Conservation (phyloP, 352 stramenopile species). For the Pythium phragmiticola region DNA sequence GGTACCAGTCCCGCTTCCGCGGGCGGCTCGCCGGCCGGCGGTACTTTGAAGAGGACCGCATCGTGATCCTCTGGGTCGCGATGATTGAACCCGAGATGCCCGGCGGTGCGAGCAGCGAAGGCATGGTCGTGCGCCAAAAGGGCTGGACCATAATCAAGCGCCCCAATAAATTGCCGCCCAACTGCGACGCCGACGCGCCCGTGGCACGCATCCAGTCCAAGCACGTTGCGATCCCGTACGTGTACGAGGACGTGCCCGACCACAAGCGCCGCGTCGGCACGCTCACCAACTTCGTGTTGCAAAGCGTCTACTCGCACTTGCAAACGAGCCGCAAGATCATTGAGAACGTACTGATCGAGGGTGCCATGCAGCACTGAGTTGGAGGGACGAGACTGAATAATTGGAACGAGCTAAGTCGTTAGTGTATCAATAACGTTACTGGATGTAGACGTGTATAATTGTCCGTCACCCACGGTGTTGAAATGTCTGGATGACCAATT, state of each 20-base stretch:
- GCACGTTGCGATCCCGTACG: constrained; percentile 60
- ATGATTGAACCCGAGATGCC: constrained; percentile 29
- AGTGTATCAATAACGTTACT: too few species aligned
- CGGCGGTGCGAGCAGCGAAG: constrained; percentile 14
- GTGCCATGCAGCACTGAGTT: constrained; percentile 22
- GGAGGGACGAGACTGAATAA: neutral
- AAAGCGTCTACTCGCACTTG: constrained; percentile 36
- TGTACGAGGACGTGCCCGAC: constrained; percentile 63
- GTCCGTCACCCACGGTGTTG: too few species aligned
- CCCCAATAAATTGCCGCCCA: constrained; percentile 24
- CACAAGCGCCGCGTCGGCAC: constrained; percentile 58
- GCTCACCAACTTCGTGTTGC: constrained; percentile 67
- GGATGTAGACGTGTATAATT: too few species aligned
- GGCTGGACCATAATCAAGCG: constrained; percentile 65
- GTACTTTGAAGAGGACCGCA: constrained; percentile 26
- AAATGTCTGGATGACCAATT: too few species aligned
- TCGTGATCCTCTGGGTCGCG: constrained; percentile 27
- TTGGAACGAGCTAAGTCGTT: too few species aligned
- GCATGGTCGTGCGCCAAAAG: constrained; percentile 27
- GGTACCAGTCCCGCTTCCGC: constrained; percentile 18
- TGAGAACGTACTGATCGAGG: constrained; percentile 63
- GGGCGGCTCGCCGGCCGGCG: constrained; percentile 20
- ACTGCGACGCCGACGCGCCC: constrained; percentile 28
- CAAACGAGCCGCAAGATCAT: constrained; percentile 69
- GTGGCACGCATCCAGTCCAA: constrained; percentile 69